A percentile compares a stretch with the other conserved stretches of the same genome.
phyloP scores from a whole-genome alignment of 371 early-diverging fungal species.

The Actinomortierella wolfii region DNA sequence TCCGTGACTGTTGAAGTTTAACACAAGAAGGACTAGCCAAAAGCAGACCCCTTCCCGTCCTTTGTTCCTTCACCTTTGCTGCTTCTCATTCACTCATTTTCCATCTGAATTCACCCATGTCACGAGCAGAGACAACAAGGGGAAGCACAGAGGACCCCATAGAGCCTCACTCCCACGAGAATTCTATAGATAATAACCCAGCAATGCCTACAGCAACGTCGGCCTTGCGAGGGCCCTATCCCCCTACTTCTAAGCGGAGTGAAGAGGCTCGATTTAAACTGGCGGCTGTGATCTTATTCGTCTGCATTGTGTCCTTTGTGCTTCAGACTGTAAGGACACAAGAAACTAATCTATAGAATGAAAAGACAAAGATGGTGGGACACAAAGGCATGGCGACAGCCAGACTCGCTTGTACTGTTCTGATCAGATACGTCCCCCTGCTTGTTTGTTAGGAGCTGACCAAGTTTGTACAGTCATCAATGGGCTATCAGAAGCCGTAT shows the following conservation, averaged over 20 bases:
- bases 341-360: too few relatives aligned
- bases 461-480: slow-evolving; percentile 66
- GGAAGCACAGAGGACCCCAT: neutral
- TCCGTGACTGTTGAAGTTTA: too few relatives aligned
- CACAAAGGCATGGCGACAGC: neutral
- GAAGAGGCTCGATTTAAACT: slow-evolving; percentile 9
- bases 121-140: neutral
- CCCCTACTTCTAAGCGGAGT: neutral
- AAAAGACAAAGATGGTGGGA: neutral
- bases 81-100: too few relatives aligned
- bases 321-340: slow-evolving; percentile 61
- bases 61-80: too few relatives aligned
- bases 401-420: too few relatives aligned
- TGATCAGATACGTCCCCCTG: too few relatives aligned
- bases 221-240: neutral
- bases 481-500: slow-evolving; percentile 73
- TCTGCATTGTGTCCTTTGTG: slow-evolving; percentile 68
- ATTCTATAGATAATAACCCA: too few relatives aligned
- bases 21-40: too few relatives aligned
- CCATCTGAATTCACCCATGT: neutral
- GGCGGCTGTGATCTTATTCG: slow-evolving; percentile 51
- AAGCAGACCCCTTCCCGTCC: too few relatives aligned
- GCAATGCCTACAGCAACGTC: too few relatives aligned
- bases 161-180: neutral
- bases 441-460: slow-evolving; percentile 55